phyloP scores from a whole-genome alignment of 768 basidiomycete genomes.

The Rubroboletus satanas region DNA sequence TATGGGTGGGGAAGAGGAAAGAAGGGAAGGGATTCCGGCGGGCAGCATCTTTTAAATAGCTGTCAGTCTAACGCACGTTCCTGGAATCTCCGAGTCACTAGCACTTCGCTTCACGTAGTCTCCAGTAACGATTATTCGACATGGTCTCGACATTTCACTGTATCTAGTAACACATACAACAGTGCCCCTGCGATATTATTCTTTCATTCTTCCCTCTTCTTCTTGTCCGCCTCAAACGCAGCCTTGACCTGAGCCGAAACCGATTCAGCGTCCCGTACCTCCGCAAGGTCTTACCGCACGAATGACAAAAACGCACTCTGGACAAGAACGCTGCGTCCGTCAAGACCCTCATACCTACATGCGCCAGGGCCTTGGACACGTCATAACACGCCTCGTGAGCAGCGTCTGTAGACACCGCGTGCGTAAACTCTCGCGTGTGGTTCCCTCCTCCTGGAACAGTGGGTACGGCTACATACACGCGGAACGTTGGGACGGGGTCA shows the following conservation, averaged over 20 bases:
- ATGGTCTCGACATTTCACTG: not conserved
- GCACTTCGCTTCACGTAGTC: no score
- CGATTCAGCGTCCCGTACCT: not conserved
- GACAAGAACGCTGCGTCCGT: constrained; percentile 59
- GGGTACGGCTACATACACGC: constrained; percentile 55
- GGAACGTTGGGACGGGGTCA: no score
- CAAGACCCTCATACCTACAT: constrained; percentile 61
- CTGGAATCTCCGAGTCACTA: no score
- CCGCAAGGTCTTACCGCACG: not conserved
- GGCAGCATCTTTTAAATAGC: no score
- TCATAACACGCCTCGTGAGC: constrained; percentile 65
- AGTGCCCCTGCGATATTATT: not conserved
- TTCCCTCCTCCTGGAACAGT: constrained; percentile 69
- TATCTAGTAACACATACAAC: no score
- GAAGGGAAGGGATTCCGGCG: no score
- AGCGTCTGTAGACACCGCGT: constrained; percentile 51
- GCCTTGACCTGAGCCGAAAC: constrained; percentile 37
- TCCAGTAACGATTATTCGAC: not conserved
- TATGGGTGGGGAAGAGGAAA: no score
- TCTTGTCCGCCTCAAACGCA: constrained; percentile 44
- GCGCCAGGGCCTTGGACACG: constrained; percentile 68
- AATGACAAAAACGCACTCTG: constrained; percentile 38
- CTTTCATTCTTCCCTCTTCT: constrained; percentile 2
- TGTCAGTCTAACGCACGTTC: no score
- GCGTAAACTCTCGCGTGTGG: constrained; percentile 64